Evolutionary conservation across 768 basidiomycete genomes (phyloP), one percentile per base, ranked within the genome.

Genomic region (Tubosaeta sp.): DNA sequence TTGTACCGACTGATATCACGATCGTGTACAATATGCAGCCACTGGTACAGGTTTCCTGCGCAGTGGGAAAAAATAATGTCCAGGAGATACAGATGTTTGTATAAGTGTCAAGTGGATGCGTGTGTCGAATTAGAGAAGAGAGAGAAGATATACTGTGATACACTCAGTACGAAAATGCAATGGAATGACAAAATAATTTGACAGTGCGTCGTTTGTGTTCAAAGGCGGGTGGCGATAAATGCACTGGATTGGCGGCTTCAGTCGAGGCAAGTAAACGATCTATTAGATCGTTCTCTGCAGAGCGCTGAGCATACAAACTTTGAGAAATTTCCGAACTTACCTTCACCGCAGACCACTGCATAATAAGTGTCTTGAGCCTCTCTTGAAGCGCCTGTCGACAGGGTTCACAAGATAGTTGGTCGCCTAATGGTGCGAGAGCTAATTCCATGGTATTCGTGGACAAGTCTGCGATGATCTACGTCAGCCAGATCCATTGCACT

Each of bases 321-420:
- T 16, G n/a, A 21, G 44, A 24, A 13, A 8, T n/a, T 41, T n/a
- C 19, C 6, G 58, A 25, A 16, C 10, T 32, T 57, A 86, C 88
- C 73, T 88, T 90, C 48, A 90, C 84, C 24, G 81, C 73, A 6
- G 89, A 85, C 88, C 88, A 91, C 62, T 89, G 86, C 27, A 83
- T 68, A 32, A 87, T 71, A 44, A 90, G 75, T 44, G 77, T 77
- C 66, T 81, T 83, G 44, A 90, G 78, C 24, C 89, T 79, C 19
- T 86, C 83, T 45, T 75, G 70, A 25, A 91, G 76, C 3, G 78
- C 73, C 36, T 72, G 64, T 56, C 78, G 80, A 65, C 88, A 91
- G n/a, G 81, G 73, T 16, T 83, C 80, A 62, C 88, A 91, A 12
- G 74, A 68, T 6, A 90, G 68, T 56, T 86, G 86, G 35, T 87